Evolutionary conservation across 345 rosid genomes (phyloP).

Genomic region (Eucalyptus lansdowneana): DNA sequence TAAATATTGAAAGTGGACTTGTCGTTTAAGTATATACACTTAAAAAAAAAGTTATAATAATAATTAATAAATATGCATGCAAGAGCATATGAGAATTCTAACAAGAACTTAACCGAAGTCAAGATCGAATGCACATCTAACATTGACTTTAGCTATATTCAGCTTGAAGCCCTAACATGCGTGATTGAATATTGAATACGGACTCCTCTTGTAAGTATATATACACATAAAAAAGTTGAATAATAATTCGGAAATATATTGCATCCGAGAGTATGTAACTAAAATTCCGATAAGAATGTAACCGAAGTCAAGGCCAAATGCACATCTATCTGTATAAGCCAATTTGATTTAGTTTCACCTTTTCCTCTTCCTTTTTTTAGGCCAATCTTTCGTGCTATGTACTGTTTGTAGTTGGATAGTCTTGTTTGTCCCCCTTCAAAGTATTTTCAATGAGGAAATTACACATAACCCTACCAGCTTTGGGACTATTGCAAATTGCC

Average conservation of each 20-base stretch:
- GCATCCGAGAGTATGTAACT: neutral
- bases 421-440: neutral
- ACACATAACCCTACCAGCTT: neutral
- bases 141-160: neutral
- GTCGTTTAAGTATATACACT: neutral
- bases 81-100: no score
- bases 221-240: neutral
- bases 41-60: no score
- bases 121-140: neutral
- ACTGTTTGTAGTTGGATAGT: neutral
- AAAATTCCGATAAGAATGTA: neutral
- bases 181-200: neutral
- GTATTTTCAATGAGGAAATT: neutral
- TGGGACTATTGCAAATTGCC: neutral
- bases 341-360: neutral
- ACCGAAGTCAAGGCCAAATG: neutral
- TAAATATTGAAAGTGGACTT: neutral
- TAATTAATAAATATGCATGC: no score
- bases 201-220: neutral
- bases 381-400: neutral
- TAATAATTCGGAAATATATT: neutral
- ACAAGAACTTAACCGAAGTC: neutral
- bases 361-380: neutral
- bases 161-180: neutral
- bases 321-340: neutral